Evolutionary conservation across 1,284 basidiomycete species (phyloP), one percentile per base, ranked within the genome.

Genomic region (Cystobasidium sp.): DNA sequence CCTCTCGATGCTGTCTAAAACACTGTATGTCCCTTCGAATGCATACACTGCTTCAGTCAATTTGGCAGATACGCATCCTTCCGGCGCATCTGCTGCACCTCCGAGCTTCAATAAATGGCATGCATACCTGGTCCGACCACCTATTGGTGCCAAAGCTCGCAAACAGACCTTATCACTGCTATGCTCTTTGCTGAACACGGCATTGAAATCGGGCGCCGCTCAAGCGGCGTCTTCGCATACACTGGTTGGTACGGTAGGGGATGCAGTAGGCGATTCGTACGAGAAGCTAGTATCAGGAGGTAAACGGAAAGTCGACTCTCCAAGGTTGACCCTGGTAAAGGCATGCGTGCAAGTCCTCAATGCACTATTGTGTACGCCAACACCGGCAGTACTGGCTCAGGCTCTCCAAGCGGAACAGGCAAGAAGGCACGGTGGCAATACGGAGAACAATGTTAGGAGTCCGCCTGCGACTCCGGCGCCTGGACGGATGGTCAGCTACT

Each of bases 181-280:
- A 6, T 97, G 94, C 82, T 96, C 94, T 9, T 84, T 95, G 61
- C 85, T 97, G 75, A 97, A 97, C 81, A 94, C 92, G 6, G 88
- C 89, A 16, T 88, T 97, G 41, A 63, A 62, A 61, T 39, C 52
- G 31, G 53, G 43, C 51, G 46, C 68, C 12, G 14, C 22, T 31
- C 56, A 52, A 24, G 64, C 56, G 6, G 56, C 31, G 53, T 43
- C 43, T 10, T 49, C 39, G 18, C 44, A 47, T 24, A 55, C 41
- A 31, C 62, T 71, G 4, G 49, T 47, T 61, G 52, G 22, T 18
- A 70, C 24, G 31, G 75, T 66, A 18, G 67, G 37, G 58, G 68
- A 22, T 31, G 75, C 12, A 65, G 76, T 31, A 31, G 69, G 24
- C 31, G 77, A 44, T 41, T 76, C 61, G 61, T 76, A 49, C 51